Conservation (phyloP, 2,329 filamentous ascomycete species). For the Penicillium oxalicum region DNA sequence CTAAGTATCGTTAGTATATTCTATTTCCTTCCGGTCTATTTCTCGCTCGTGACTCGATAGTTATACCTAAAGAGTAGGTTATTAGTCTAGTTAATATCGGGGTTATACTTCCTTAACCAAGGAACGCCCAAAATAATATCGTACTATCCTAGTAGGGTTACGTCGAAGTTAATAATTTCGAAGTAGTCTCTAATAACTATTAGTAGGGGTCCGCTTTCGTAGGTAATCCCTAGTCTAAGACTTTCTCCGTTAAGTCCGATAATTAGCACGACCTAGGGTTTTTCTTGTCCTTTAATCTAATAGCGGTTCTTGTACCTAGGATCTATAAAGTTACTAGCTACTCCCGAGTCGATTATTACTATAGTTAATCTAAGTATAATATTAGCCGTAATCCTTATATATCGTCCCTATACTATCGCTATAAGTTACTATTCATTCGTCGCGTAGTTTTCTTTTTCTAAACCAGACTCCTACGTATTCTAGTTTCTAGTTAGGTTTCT, state of each 20-base stretch:
- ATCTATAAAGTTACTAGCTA: background rate
- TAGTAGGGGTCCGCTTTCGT: background rate
- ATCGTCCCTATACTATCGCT: too few species aligned
- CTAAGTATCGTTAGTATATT: too few species aligned
- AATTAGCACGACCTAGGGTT: background rate
- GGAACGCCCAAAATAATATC: background rate
- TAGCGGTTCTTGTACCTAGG: background rate
- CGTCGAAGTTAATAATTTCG: background rate
- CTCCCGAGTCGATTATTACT: background rate
- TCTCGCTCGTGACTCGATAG: background rate
- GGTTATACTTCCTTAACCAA: background rate
- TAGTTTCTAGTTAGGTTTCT: too few species aligned
- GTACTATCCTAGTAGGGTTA: background rate
- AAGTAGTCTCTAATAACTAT: background rate
- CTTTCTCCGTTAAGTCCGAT: background rate
- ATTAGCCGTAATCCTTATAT: too few species aligned
- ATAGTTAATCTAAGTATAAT: background rate
- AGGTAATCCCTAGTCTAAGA: background rate
- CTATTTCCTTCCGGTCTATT: background rate
- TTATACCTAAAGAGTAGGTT: background rate
- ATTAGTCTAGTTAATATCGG: background rate
- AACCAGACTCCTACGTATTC: background rate
- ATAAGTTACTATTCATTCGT: too few species aligned
- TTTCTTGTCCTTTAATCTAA: background rate
- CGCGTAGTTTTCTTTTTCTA: background rate